Base-by-base conservation (phyloP, 1,139 yeast species). In the Cylindricascospora bacillispora region DNA sequence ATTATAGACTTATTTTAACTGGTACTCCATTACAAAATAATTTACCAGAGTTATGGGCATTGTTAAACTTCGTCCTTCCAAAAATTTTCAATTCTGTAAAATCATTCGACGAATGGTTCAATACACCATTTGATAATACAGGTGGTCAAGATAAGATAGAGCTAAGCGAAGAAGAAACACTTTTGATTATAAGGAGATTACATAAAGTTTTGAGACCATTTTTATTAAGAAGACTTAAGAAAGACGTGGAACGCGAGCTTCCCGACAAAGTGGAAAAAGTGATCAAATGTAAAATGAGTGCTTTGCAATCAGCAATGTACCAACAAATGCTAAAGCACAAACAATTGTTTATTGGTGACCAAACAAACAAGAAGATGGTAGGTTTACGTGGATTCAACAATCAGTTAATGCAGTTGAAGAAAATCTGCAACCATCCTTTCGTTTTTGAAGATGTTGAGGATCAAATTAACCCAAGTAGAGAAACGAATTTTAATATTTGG, bases 211-310 rank as follows among this genome's bases (percentile, higher is more conserved):
- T 89, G 50, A 71, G 98, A 52, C 98, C 98, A 3, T 89, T 89
- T 67, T 64, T 89, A 45, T 65, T 89, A 47, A 75, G 98, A 60
- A 78, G 98, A 63, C 69, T 89, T 60, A 89, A 89, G 61, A 86
- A 85, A 56, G 98, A 89, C 62, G 98, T 89, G 23, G 98, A 89
- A 53, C 86, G 85, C 52, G 97, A 86, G 52, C 67, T 89, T 43
- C 98, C 98, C 2, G 86, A 83, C 52, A 89, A 89, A 62, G 82
- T 89, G 32, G 98, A 89, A 59, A 85, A 77, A 54, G 97, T 89
- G 27, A 70, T 89, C 48, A 89, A 89, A 58, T 89, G 98, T 63
- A 83, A 83, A 57, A 78, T 83, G 78, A 81, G 94, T 27, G 76
- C 92, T 0, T 62, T 89, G 40, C 98, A 89, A 60, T 65, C 70